phyloP scores from a whole-genome alignment of 352 stramenopile species.

The Plasmopara muralis region DNA sequence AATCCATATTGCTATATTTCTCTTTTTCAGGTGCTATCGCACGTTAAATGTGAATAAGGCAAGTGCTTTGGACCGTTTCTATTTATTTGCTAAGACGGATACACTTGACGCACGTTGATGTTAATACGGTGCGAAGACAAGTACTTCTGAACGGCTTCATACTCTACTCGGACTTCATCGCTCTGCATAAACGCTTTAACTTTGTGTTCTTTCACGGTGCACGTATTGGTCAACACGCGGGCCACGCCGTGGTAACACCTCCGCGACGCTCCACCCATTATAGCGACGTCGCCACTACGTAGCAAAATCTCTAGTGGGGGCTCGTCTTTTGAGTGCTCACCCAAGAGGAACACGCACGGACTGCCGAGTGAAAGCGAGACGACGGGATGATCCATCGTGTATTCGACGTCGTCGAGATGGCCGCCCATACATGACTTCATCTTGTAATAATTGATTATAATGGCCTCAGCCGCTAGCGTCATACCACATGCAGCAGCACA shows the following conservation, averaged over 20 bases:
- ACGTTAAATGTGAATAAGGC: too few species aligned
- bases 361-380: constrained; percentile 73
- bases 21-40: too few species aligned
- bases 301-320: constrained; percentile 54
- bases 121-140: too few species aligned
- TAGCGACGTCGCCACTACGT: constrained; percentile 59
- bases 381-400: constrained; percentile 77
- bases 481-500: constrained; percentile 53
- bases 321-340: constrained; percentile 53
- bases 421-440: constrained; percentile 69
- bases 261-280: constrained; percentile 52
- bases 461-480: constrained; percentile 48
- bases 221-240: constrained; percentile 31
- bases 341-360: constrained; percentile 71
- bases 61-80: not conserved
- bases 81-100: too few species aligned
- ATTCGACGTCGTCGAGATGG: constrained; percentile 79
- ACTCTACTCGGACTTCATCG: not conserved
- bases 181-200: not conserved
- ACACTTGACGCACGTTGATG: too few species aligned
- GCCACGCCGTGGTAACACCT: constrained; percentile 50
- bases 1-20: too few species aligned
- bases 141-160: too few species aligned
- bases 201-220: too few species aligned
- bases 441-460: constrained; percentile 85